Conservation (phyloP, 768 basidiomycete species). For the Collybia mongolica region DNA sequence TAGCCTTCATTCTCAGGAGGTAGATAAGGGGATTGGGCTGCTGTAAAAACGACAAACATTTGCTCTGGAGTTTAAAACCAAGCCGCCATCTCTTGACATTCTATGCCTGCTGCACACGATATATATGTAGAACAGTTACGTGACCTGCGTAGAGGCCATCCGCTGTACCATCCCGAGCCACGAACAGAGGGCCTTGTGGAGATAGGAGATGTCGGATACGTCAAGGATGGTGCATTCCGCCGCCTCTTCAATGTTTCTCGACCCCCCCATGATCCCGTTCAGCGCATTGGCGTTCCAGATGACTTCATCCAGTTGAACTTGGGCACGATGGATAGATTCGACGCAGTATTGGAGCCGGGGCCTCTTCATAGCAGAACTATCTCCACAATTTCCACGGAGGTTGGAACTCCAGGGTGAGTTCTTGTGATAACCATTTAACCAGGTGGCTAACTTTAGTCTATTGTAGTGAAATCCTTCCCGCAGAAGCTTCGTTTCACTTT, state of each 20-base stretch:
- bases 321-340: neutral
- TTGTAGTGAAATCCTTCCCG: slow-evolving; percentile 5
- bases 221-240: slow-evolving; percentile 9
- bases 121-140: slow-evolving; percentile 7
- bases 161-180: slow-evolving; percentile 11
- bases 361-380: slow-evolving; percentile 11
- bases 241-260: slow-evolving; percentile 11
- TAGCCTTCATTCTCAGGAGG: no score
- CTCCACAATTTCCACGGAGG: neutral
- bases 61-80: no score
- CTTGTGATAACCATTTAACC: neutral
- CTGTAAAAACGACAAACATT: no score
- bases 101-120: slow-evolving; percentile 8
- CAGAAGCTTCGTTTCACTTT: slow-evolving; percentile 10
- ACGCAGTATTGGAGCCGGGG: slow-evolving; percentile 9
- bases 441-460: no score
- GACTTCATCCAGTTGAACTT: slow-evolving; percentile 6
- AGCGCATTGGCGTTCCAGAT: slow-evolving; percentile 8
- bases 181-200: slow-evolving; percentile 5
- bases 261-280: slow-evolving; percentile 6
- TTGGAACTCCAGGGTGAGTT: slow-evolving; percentile 6
- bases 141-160: slow-evolving; percentile 7
- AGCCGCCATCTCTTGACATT: no score
- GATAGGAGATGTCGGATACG: slow-evolving; percentile 8
- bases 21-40: no score